Evolutionary conservation across 306 rosid genomes (phyloP).

Genomic region (Malus domestica): DNA sequence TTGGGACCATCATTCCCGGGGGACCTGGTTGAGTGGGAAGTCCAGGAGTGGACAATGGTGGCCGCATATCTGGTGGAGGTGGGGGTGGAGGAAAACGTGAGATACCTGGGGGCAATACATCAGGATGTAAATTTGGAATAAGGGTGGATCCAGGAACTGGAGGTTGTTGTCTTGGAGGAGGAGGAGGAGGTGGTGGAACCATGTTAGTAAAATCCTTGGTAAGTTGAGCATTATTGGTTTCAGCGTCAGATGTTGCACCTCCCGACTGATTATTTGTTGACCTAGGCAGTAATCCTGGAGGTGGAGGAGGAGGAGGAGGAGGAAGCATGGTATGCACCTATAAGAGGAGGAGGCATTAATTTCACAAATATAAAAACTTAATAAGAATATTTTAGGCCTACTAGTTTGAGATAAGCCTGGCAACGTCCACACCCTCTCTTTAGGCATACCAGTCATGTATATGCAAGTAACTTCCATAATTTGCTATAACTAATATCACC

Average conservation of each 20-base stretch:
- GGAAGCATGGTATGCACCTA: slow-evolving; percentile 62
- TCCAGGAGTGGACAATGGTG: slow-evolving; percentile 57
- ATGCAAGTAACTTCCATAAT: neutral
- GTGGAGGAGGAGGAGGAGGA: slow-evolving; percentile 79
- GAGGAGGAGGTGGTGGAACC: slow-evolving; percentile 73
- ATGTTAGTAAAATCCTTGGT: slow-evolving; percentile 55
- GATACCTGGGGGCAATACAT: slow-evolving; percentile 88
- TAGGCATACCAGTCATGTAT: slow-evolving; percentile 8
- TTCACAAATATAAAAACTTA: neutral
- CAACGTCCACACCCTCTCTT: neutral
- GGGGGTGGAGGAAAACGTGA: slow-evolving; percentile 78
- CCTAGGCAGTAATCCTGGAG: slow-evolving; percentile 58
- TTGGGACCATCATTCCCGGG: slow-evolving; percentile 84
- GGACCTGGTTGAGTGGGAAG: slow-evolving; percentile 62
- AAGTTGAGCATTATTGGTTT: slow-evolving; percentile 35
- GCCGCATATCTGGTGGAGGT: slow-evolving; percentile 84
- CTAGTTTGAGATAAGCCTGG: neutral
- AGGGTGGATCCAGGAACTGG: slow-evolving; percentile 50
- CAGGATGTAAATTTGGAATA: slow-evolving; percentile 58
- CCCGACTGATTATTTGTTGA: slow-evolving; percentile 48
- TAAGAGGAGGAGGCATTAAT: slow-evolving; percentile 24
- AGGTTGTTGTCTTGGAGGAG: slow-evolving; percentile 69
- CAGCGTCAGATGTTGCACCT: slow-evolving; percentile 41
- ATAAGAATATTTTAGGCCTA: slow-evolving; percentile 2
- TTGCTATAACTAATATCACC: neutral